phyloP scores from a whole-genome alignment of 352 stramenopile genomes.

The Globisporangium perplexum region DNA sequence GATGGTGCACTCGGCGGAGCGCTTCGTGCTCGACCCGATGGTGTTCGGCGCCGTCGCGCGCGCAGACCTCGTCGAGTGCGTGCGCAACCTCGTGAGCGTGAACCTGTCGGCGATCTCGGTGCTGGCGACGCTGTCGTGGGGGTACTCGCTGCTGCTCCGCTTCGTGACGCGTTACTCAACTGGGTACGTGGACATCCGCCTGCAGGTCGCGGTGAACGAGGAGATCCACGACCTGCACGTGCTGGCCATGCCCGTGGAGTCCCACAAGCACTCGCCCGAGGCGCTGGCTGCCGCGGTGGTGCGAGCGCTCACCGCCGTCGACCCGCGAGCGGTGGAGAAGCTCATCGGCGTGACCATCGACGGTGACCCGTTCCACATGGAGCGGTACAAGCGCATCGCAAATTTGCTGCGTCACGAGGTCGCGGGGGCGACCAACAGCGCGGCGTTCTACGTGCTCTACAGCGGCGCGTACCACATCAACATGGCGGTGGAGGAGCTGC shows the following conservation, averaged over 20 bases:
- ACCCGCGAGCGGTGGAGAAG: conserved; percentile 32
- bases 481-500: conserved; percentile 36
- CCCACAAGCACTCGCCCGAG: conserved; percentile 26
- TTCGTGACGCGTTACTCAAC: conserved; percentile 29
- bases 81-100: conserved; percentile 27
- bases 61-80: conserved; percentile 17
- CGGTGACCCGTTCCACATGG: conserved; percentile 43
- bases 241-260: conserved; percentile 28
- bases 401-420: conserved; percentile 21
- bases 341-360: conserved; percentile 42
- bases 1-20: conserved; percentile 29
- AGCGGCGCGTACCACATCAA: conserved; percentile 36
- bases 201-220: conserved; percentile 34
- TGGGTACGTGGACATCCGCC: conserved; percentile 34
- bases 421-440: conserved; percentile 15
- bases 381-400: conserved; percentile 24
- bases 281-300: conserved; percentile 18
- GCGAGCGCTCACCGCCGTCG: conserved; percentile 22
- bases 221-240: conserved; percentile 46
- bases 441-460: conserved; percentile 36
- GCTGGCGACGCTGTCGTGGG: conserved; percentile 31
- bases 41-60: conserved; percentile 12
- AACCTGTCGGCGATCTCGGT: conserved; percentile 32
- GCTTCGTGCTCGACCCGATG: conserved; percentile 18
- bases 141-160: conserved; percentile 33